Percentiles rank a stretch among this genome's conserved stretches.
These are phyloP conservation scores for Trichothecium sympodiale DNA, from an alignment of 2,329 filamentous ascomycete species.

Conservation along the genomic window DNA sequence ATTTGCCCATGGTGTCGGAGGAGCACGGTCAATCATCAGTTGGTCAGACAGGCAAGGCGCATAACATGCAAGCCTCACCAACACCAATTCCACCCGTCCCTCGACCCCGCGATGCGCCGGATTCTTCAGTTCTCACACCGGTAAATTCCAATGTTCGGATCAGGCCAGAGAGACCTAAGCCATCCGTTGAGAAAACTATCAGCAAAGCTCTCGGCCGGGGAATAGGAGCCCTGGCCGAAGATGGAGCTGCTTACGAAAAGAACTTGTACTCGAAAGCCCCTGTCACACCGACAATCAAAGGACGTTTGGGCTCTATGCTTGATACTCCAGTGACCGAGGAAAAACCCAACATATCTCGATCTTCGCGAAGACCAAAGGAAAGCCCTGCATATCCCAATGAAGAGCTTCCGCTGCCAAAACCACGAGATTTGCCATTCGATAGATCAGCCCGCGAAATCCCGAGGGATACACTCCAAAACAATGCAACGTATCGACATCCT, in stretches of 20 bases:
- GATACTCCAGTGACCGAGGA: constrained; percentile 15
- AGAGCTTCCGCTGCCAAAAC: constrained; percentile 22
- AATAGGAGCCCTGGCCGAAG: constrained; percentile 16
- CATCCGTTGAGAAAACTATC: constrained; percentile 2
- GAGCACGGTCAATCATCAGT: not conserved
- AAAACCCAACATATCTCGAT: constrained; percentile 13
- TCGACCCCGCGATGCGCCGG: constrained; percentile 10
- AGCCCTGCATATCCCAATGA: constrained; percentile 8
- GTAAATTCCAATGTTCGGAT: constrained; percentile 22
- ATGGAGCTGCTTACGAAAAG: constrained; percentile 4
- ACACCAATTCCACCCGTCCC: constrained; percentile 4
- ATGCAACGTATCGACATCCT: not conserved
- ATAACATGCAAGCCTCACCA: not conserved
- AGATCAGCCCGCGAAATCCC: constrained; percentile 9
- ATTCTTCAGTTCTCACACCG: constrained; percentile 22
- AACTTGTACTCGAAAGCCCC: not conserved
- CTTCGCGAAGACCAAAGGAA: constrained; percentile 12
- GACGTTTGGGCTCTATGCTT: constrained; percentile 21
- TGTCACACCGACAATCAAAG: constrained; percentile 9
- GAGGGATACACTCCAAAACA: not conserved
- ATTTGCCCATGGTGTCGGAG: not conserved
- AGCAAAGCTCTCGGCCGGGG: constrained; percentile 19
- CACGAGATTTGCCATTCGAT: constrained; percentile 30
- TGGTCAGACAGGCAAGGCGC: not conserved
- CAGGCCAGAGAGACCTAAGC: constrained; percentile 1